Base-by-base conservation (phyloP, 1,139 yeast genomes). In the Debaryomyces singareniensis region DNA sequence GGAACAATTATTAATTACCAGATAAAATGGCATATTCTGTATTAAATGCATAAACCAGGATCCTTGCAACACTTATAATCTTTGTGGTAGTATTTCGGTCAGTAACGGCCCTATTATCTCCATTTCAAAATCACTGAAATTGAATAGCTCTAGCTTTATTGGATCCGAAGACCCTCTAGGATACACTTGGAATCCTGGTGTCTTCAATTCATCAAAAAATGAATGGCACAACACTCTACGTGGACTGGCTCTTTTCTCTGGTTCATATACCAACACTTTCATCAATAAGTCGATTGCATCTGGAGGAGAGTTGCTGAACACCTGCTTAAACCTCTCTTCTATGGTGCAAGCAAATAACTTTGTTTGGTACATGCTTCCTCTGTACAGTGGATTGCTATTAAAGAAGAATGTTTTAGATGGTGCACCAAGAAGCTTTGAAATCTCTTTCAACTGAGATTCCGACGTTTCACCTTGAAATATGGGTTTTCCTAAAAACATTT, bases 391-490 rank as follows among this genome's bases (percentile, higher is more conserved):
- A 47, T 81, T 81, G 30, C 81, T 76, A 44, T 78, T 78, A 56
- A 75, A 79, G 42, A 82, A 75, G 48, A 81, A 82, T 31, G 78
- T 70, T 44, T 79, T 80, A 25, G 83, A 78, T 13, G 91, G 91
- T 6, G 80, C 78, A 1, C 94, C 94, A 45, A 82, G 61, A 35
- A 82, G 57, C 51, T 82, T 82, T 2, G 86, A 75, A 39, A 82
- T 82, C 52, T 82, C 94, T 48, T 83, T 72, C 42, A 82, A 63
- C 53, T 82, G 94, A 31, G 78, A 57, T 48, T 78, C 71, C 10
- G 89, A 85, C 31, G 79, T 78, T 44, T 75, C 79, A 31, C 93
- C 93, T 58, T 81, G 91, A 58, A 83, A 83, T 14, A 83, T 78
- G 3, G 91, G 86, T 49, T 76, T 79, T 20, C 91, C 89, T 46